phyloP scores from a whole-genome alignment of 495 filamentous ascomycete genomes.

The Diplogelasinospora grovesii region DNA sequence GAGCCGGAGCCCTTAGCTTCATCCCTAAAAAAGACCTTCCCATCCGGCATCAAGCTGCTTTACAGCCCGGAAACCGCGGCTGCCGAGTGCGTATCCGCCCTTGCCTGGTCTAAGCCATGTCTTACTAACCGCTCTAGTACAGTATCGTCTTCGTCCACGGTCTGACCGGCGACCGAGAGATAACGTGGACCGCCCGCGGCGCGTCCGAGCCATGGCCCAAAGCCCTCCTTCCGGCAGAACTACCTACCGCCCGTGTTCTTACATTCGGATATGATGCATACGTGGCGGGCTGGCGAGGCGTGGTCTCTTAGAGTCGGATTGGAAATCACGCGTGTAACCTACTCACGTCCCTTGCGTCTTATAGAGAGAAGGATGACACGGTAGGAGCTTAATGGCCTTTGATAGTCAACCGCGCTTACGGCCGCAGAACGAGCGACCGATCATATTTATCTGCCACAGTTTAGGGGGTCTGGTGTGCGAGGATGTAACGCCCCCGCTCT shows the following conservation, averaged over 20 bases:
- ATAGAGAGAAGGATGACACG: slow-evolving; percentile 9
- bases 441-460: slow-evolving; percentile 28
- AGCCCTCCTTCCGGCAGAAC: slow-evolving; percentile 7
- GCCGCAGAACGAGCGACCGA: slow-evolving; percentile 17
- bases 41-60: slow-evolving; percentile 19
- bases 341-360: slow-evolving; percentile 8
- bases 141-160: slow-evolving; percentile 22
- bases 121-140: neutral
- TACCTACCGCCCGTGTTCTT: slow-evolving; percentile 18
- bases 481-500: no score
- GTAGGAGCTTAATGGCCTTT: neutral
- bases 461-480: slow-evolving; percentile 38
- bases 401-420: neutral
- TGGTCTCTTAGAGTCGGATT: slow-evolving; percentile 15
- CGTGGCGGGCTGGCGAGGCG: slow-evolving; percentile 7
- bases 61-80: slow-evolving; percentile 8
- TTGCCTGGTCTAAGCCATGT: neutral
- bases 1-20: no score
- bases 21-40: no score
- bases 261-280: slow-evolving; percentile 22
- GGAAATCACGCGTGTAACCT: slow-evolving; percentile 15
- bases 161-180: slow-evolving; percentile 14
- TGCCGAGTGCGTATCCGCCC: slow-evolving; percentile 12
- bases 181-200: slow-evolving; percentile 13
- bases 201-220: slow-evolving; percentile 14